Base-by-base conservation (phyloP, 495 filamentous ascomycete genomes). In the Bacidia rubella region DNA sequence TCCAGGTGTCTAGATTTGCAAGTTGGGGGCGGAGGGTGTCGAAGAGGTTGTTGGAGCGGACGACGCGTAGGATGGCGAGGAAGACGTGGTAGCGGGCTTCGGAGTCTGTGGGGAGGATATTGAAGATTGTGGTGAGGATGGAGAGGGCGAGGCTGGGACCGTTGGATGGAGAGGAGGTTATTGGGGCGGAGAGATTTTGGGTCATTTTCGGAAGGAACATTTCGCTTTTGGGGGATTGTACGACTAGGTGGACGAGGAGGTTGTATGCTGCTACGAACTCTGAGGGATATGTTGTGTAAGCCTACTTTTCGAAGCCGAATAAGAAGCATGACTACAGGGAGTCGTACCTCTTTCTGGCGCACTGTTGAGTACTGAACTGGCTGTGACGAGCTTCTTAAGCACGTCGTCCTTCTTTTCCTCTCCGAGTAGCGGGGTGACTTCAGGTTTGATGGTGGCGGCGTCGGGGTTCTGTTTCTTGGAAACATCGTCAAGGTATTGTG, bases 191-290 rank as follows among this genome's bases (percentile, higher is more conserved):
- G 60, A 97, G 86, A 68, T 90, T 85, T 55, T 79, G 73, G 74
- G 92, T 96, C 59, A 99, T 79, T 58, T 73, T 75, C 45, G 87
- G 81, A 24, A 99, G 84, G 71, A 89, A 89, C 64, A 81, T 86
- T 65, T 87, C 79, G 54, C 83, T 74, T 57, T 89, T 82, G 57
- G 83, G 78, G 38, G 86, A 83, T 68, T 93, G 87, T 57, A 85
- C 77, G 61, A 93, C 74, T 23, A 99, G 81, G 72, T 97, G 88
- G 56, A 96, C 76, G 58, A 99, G 82, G 56, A 96, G 84, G 71
- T 97, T 96, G 73, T 95, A 95, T 32, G 92, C 85, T 29, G 89
- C 79, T 49, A 83, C 86, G 65, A 97, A 90, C 68, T 97, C 90
- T 83, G 58, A 11, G 47, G 15, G n/a, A n/a, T 1, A 10, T 11